Percentiles rank a stretch among this genome's conserved stretches.
phyloP scores from a whole-genome alignment of 805 yeast species.

The Candida nonsorbophila region DNA sequence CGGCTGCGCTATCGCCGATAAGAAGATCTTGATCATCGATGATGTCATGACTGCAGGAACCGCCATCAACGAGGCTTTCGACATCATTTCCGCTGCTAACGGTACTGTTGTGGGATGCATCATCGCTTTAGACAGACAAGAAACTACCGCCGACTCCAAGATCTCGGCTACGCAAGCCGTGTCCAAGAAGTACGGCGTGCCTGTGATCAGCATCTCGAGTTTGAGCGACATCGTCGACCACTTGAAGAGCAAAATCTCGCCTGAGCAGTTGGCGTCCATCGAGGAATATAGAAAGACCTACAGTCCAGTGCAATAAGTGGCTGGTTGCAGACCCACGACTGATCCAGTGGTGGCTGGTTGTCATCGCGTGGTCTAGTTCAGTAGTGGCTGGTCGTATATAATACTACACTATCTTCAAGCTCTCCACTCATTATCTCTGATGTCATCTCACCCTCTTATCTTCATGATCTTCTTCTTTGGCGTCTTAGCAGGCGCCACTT shows the following conservation, averaged over 20 bases:
- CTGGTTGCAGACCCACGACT: neutral
- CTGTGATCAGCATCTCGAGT: slow-evolving; percentile 76
- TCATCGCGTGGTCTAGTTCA: too few species aligned
- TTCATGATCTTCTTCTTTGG: slow-evolving; percentile 58
- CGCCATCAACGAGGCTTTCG: slow-evolving; percentile 91
- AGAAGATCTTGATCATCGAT: slow-evolving; percentile 80
- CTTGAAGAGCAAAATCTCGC: slow-evolving; percentile 50
- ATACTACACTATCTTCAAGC: too few species aligned
- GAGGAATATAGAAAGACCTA: slow-evolving; percentile 52
- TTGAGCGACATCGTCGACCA: slow-evolving; percentile 69
- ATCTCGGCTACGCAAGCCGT: slow-evolving; percentile 81
- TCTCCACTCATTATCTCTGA: too few species aligned
- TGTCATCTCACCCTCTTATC: too few species aligned
- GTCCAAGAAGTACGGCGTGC: slow-evolving; percentile 64
- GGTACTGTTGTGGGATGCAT: slow-evolving; percentile 81
- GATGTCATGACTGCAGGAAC: slow-evolving; percentile 99
- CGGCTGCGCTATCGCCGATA: slow-evolving; percentile 69
- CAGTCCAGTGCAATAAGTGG: slow-evolving; percentile 29
- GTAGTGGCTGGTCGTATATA: too few species aligned
- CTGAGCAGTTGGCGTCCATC: slow-evolving; percentile 53
- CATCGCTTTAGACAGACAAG: slow-evolving; percentile 94
- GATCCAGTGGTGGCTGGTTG: too few species aligned
- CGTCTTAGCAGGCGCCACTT: slow-evolving; percentile 30
- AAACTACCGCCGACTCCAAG: slow-evolving; percentile 64
- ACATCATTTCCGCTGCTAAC: slow-evolving; percentile 60